Percentiles rank a stretch among this genome's conserved stretches.
Evolutionary conservation across 768 basidiomycete species (phyloP).

Genomic region (Mycena floridula): DNA sequence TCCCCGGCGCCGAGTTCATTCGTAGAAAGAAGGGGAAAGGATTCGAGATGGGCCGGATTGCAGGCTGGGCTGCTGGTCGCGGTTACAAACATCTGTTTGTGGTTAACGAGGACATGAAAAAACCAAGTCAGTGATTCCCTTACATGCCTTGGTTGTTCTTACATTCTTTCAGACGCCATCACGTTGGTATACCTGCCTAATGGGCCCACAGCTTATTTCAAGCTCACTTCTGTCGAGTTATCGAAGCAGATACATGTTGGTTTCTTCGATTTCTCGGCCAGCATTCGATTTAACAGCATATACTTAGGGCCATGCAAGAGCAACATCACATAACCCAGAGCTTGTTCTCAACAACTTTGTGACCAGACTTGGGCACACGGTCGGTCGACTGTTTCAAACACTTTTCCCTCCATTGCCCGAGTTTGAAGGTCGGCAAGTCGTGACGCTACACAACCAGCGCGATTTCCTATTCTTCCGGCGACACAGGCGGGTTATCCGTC

Average conservation of each 20-base stretch:
- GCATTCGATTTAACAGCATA: conserved; percentile 2
- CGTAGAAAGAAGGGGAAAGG: conserved; percentile 83
- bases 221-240: conserved; percentile 81
- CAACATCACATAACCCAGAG: conserved; percentile 92
- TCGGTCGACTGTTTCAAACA: conserved; percentile 95
- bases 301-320: conserved; percentile 79
- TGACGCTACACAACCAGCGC: conserved; percentile 94
- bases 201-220: conserved; percentile 95
- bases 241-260: conserved; percentile 82
- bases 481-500: conserved; percentile 59
- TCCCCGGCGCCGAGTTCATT: conserved; percentile 89
- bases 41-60: conserved; percentile 86
- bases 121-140: conserved; percentile 64
- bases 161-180: conserved; percentile 65
- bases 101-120: conserved; percentile 93
- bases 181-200: conserved; percentile 86
- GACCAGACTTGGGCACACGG: conserved; percentile 86
- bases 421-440: conserved; percentile 94
- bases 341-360: conserved; percentile 93
- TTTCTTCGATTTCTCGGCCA: conserved; percentile 2
- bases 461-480: conserved; percentile 97
- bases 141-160: background rate
- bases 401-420: conserved; percentile 93
- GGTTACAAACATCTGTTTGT: conserved; percentile 87
- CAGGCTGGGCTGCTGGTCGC: conserved; percentile 87